Conservation (phyloP, 768 basidiomycete species). For the Lanmaoa pseudosensibilis region DNA sequence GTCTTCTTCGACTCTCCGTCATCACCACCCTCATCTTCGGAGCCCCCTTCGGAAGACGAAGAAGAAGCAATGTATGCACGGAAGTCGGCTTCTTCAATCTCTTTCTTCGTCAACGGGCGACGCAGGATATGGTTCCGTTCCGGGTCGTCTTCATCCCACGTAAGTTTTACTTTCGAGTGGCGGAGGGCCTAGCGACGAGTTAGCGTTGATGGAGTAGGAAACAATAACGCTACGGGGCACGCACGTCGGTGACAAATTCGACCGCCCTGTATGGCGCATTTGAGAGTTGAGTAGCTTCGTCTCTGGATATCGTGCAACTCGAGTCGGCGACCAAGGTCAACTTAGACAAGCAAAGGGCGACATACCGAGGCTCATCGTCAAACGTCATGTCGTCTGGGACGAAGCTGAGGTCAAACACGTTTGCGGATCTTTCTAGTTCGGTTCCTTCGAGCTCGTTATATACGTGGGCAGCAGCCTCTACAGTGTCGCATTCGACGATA, state of each 20-base stretch:
- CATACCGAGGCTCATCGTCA: constrained; percentile 71
- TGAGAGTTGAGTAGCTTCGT: constrained; percentile 75
- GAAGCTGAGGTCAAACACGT: constrained; percentile 92
- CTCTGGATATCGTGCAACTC: constrained; percentile 46
- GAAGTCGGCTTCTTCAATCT: constrained; percentile 92
- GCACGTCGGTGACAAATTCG: constrained; percentile 91
- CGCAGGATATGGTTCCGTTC: constrained; percentile 81
- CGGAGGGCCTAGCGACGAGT: constrained; percentile 71
- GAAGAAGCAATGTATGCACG: constrained; percentile 73
- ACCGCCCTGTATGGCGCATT: constrained; percentile 65
- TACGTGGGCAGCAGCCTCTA: constrained; percentile 74
- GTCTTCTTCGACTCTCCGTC: constrained; percentile 2
- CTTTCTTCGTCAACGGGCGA: constrained; percentile 72
- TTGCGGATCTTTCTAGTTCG: constrained; percentile 95
- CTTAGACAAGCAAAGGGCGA: background rate
- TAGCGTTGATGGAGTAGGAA: background rate
- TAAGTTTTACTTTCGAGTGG: constrained; percentile 96
- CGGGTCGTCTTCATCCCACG: constrained; percentile 98
- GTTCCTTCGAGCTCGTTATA: constrained; percentile 89
- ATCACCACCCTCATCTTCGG: constrained; percentile 29
- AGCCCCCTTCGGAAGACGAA: constrained; percentile 60
- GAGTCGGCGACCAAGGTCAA: background rate
- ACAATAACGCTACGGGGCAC: constrained; percentile 26
- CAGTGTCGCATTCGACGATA: constrained; percentile 82
- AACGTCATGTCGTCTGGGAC: constrained; percentile 90